Base-by-base conservation (phyloP, 2,329 filamentous ascomycete species). In the Taxawa tesnikishii region DNA sequence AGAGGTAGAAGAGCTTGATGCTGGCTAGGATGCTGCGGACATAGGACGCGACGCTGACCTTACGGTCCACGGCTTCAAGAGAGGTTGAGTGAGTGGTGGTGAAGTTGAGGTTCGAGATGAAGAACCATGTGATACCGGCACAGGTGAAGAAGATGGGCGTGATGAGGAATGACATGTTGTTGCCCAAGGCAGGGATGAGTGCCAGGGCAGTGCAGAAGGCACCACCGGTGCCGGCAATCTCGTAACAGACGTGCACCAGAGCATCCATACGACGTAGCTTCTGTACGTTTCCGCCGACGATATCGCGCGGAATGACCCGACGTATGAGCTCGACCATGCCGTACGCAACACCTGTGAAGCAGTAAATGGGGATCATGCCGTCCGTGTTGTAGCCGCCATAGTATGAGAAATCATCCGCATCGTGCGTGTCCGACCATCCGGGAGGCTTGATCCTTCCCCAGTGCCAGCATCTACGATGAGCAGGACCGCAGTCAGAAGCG, bases 261-360 rank as follows among this genome's bases (percentile, higher is more conserved):
- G 60, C 56, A 42, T 62, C 64, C 58, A 67, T 60, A 18, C 56
- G 58, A 29, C 62, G 55, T 11, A 68, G 50, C 41, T 67, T 68
- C 28, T 63, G 58, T 2, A 67, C 54, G 36, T 68, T 58, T 21
- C 64, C 64, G 14, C 64, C 64, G 2, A 68, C 65, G 19, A 68
- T 63, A 36, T 69, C 64, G 23, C 63, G 49, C 3, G 65, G 65
- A 24, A 69, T 68, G 27, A 67, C 60, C 21, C 62, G 51, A 10
- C 65, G 57, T 34, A 68, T 65, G 16, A 68, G 51, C 45, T 69
- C 65, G 9, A 68, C 62, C 64, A 68, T 68, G 24, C 63, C 63
- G 25, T 50, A 47, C 7, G 40, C 33, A 11, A 65, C 48, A 15
- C 62, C 62, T 10, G 53, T 53, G 15, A 62, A 42, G 30, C 50